Percentiles rank a stretch among this genome's conserved stretches.
phyloP scores from a whole-genome alignment of 352 stramenopile species.

The Globisporangium takayamanum region DNA sequence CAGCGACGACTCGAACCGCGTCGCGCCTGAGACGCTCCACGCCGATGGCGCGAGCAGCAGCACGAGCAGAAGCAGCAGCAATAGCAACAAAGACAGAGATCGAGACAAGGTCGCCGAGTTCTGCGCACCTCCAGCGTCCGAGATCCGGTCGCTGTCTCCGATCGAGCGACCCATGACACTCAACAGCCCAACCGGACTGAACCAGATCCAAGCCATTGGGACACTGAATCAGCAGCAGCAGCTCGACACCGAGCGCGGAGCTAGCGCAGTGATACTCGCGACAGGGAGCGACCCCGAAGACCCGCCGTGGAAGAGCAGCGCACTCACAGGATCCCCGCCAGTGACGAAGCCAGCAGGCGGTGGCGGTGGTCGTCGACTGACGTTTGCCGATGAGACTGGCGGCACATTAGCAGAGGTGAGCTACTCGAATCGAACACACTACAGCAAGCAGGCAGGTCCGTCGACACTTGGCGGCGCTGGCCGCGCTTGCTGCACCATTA shows the following conservation, averaged over 20 bases:
- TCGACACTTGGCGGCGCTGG: conserved; percentile 21
- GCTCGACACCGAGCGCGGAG: background rate
- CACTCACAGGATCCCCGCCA: background rate
- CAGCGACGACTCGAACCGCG: conserved; percentile 5
- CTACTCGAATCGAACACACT: conserved; percentile 71
- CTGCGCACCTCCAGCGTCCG: background rate
- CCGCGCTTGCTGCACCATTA: conserved; percentile 42
- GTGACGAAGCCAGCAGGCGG: conserved; percentile 4
- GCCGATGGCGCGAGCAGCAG: conserved; percentile 4
- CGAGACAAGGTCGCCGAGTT: conserved; percentile 11
- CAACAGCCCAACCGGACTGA: background rate
- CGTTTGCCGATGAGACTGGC: conserved; percentile 63
- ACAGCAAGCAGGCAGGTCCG: conserved; percentile 60
- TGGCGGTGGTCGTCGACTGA: conserved; percentile 24
- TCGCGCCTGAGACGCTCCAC: background rate
- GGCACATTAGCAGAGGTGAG: conserved; percentile 51
- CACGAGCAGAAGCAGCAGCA: background rate
- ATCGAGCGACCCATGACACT: background rate
- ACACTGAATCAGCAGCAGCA: no score
- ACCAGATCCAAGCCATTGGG: background rate
- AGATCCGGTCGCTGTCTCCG: background rate
- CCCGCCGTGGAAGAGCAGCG: background rate
- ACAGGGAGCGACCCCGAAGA: conserved; percentile 7
- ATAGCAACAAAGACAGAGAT: background rate
- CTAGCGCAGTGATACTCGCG: background rate